Evolutionary conservation across 2,329 filamentous ascomycete genomes (phyloP), one percentile per base, ranked within the genome.

Genomic region (Acrodontium crateriforme): DNA sequence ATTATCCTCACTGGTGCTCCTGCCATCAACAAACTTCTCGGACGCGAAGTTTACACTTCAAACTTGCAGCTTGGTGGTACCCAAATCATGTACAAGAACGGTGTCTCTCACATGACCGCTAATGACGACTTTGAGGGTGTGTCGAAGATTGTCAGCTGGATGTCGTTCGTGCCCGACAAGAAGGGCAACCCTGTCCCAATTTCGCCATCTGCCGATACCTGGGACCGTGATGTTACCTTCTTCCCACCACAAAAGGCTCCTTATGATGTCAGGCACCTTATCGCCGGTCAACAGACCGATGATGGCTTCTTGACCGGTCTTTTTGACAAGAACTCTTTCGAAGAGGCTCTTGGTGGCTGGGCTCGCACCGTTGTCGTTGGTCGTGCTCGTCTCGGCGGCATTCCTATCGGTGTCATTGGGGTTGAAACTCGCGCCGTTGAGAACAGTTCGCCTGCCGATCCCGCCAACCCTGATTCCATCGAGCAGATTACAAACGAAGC

Each of bases 81-180:
- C n/a, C 89, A 98, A 62, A 98, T 98, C 70, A 98, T 98, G 89
- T 95, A 98, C 74, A 85, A 82, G 64, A 98, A 98, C 56, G 89
- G 89, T 73, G 89, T 98, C 22, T 95, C 89, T 13, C 89, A 98
- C 66, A 87, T 95, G 81, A 94, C 87, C 43, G 89, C 89, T 49
- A 80, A 78, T 45, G 87, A 98, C 50, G 89, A 98, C 63, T 95
- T 98, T 47, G 85, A 87, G 49, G 89, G 89, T 71, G 81, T 98
- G 13, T 84, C 81, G 49, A 91, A 91, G 69, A 95, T 98, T 52
- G 83, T 95, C 27, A 79, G 92, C 55, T 98, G 89, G 89, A 74
- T 98, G 69, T 89, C 87, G 2, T 98, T 84, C 50, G 80, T 98
- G 16, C 89, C 89, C 15, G 87, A 95, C 60, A 87, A 87, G 71